Conservation (phyloP, 306 rosid genomes). For the Prunus padus region DNA sequence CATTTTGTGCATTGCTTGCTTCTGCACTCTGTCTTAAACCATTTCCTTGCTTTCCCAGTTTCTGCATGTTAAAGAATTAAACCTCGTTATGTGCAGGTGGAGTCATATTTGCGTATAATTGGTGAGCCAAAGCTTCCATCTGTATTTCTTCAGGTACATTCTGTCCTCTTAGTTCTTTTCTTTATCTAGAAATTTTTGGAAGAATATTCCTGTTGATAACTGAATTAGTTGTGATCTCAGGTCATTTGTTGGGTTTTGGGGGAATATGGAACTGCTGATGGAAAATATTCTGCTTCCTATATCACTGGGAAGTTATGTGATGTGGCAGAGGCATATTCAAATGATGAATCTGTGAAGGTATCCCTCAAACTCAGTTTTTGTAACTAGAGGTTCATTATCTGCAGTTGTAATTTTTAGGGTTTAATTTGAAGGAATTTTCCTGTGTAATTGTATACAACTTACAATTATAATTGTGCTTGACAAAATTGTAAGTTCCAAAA, state of each 20-base stretch:
- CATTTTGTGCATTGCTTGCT: neutral
- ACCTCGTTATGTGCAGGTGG: conserved; percentile 55
- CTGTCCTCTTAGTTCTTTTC: conserved; percentile 14
- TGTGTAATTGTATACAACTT: too few relatives aligned
- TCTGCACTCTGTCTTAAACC: neutral
- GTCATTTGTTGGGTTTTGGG: too few relatives aligned
- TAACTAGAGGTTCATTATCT: neutral
- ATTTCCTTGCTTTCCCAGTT: neutral
- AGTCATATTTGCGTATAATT: conserved; percentile 75
- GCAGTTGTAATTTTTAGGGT: neutral
- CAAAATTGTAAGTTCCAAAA: too few relatives aligned
- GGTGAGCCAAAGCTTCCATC: conserved; percentile 96
- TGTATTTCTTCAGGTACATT: conserved; percentile 77
- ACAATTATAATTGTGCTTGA: too few relatives aligned
- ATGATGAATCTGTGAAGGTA: conserved; percentile 92
- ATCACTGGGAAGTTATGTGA: too few relatives aligned
- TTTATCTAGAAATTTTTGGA: too few relatives aligned
- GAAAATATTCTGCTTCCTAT: too few relatives aligned
- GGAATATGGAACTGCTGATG: too few relatives aligned
- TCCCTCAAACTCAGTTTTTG: conserved; percentile 1
- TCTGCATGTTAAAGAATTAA: neutral
- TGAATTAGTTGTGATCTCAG: too few relatives aligned
- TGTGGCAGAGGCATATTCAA: conserved; percentile 91
- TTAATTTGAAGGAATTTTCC: neutral
- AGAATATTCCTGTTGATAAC: too few relatives aligned